A percentile compares a stretch with the other conserved stretches of the same genome.
Conservation (phyloP, 2,329 filamentous ascomycete genomes). For the Xylariomycetidae sp. region DNA sequence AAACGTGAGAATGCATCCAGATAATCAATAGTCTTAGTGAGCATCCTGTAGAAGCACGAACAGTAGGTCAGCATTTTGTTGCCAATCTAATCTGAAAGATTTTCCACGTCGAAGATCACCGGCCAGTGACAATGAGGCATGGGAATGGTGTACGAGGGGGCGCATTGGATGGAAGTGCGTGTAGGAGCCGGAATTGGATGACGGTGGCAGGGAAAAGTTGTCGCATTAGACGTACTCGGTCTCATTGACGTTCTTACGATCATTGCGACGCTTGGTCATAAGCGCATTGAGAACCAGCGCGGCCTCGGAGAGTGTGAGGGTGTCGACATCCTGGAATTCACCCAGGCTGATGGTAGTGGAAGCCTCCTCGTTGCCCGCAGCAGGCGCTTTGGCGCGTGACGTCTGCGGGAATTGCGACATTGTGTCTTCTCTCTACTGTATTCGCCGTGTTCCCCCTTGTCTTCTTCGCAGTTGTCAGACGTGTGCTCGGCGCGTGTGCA, state of each 20-base stretch:
- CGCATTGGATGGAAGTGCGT: background rate
- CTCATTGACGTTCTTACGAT: constrained; percentile 76
- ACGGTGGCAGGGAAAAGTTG: background rate
- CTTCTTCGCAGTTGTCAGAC: no score
- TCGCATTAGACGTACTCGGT: constrained; percentile 59
- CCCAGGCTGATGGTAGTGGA: constrained; percentile 75
- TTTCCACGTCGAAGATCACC: no score
- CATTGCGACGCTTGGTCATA: constrained; percentile 70
- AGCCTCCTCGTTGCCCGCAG: constrained; percentile 81
- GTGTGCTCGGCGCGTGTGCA: no score
- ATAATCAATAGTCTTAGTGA: constrained; percentile 86
- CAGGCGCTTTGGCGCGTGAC: constrained; percentile 62
- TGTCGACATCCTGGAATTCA: constrained; percentile 88
- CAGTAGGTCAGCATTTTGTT: no score
- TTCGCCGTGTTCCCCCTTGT: no score
- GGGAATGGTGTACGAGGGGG: no score
- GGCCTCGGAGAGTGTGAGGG: constrained; percentile 86
- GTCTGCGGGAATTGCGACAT: constrained; percentile 41
- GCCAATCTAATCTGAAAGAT: no score
- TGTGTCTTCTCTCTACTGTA: no score
- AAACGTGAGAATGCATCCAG: constrained; percentile 92
- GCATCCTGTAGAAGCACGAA: constrained; percentile 54
- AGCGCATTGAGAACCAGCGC: constrained; percentile 88
- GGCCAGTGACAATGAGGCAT: no score
- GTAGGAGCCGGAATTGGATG: no score